phyloP scores from a whole-genome alignment of 371 early-diverging fungal genomes.

The Capillidium rhysosporum region DNA sequence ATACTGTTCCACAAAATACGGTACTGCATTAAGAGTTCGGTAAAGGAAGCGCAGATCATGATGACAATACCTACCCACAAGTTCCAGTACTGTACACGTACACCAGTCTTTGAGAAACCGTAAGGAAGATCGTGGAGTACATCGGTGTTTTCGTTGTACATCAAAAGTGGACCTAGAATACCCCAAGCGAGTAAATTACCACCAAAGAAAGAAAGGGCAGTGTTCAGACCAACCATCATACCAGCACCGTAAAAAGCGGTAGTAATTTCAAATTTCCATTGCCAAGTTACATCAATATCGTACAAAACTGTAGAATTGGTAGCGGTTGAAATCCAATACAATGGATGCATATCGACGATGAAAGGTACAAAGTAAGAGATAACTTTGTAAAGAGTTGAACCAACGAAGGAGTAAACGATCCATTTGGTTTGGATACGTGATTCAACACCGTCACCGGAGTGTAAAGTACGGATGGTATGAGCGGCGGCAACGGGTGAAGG shows the following conservation, averaged over 20 bases:
- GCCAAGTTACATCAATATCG: constrained; percentile 13
- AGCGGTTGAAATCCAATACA: constrained; percentile 32
- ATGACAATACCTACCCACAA: constrained; percentile 57
- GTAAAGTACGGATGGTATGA: constrained; percentile 39
- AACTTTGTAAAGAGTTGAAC: constrained; percentile 11
- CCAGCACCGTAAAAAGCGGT: constrained; percentile 34
- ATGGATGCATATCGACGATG: constrained; percentile 27
- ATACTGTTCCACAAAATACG: constrained; percentile 30
- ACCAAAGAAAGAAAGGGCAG: constrained; percentile 30
- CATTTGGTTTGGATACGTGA: constrained; percentile 13
- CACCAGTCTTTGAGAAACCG: constrained; percentile 17
- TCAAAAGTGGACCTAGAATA: constrained; percentile 21
- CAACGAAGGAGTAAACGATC: constrained; percentile 4
- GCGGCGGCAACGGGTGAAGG: constrained; percentile 53
- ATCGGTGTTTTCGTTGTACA: not conserved
- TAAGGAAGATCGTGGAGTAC: constrained; percentile 17
- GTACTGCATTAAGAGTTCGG: constrained; percentile 34
- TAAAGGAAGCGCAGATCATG: constrained; percentile 40
- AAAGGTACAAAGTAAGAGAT: constrained; percentile 27
- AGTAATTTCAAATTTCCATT: constrained; percentile 6
- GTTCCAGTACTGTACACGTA: constrained; percentile 28
- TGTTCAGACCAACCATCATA: constrained; percentile 34
- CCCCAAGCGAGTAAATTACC: constrained; percentile 33
- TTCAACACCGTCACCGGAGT: constrained; percentile 18
- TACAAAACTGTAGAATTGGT: constrained; percentile 20